phyloP scores from a whole-genome alignment of 2,329 filamentous ascomycete genomes.

The Drechslera avenae region DNA sequence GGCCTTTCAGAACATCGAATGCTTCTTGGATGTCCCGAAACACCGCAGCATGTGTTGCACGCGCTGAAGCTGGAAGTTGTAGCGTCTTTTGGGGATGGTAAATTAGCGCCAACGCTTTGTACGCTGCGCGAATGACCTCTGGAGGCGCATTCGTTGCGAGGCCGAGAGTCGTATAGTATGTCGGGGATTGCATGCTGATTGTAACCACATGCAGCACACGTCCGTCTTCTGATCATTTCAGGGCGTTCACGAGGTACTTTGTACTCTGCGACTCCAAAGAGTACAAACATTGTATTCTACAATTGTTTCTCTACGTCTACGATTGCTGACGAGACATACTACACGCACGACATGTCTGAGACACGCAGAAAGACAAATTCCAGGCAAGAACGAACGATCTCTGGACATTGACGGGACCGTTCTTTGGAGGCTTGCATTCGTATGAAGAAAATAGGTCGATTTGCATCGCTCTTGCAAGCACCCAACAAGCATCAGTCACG shows the following conservation, averaged over 20 bases:
- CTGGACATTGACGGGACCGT: background rate
- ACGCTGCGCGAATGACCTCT: constrained; percentile 25
- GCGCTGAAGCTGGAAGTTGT: constrained; percentile 13
- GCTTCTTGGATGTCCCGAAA: constrained; percentile 22
- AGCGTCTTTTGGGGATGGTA: constrained; percentile 24
- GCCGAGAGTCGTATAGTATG: constrained; percentile 24
- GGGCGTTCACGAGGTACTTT: background rate
- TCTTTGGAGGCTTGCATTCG: background rate
- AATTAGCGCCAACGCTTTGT: constrained; percentile 23
- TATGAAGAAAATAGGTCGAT: background rate
- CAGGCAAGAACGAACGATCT: background rate
- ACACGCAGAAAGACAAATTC: background rate
- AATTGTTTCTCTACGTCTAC: no score
- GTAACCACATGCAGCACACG: background rate
- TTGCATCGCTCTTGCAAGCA: background rate
- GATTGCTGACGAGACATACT: background rate
- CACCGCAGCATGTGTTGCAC: constrained; percentile 10
- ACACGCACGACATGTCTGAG: background rate
- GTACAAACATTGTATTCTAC: constrained; percentile 8
- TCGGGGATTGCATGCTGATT: constrained; percentile 8
- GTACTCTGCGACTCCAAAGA: background rate
- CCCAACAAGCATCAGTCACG: constrained; percentile 3
- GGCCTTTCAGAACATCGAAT: constrained; percentile 23
- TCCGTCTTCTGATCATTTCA: background rate
- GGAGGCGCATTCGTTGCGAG: constrained; percentile 18